A percentile compares a stretch with the other conserved stretches of the same genome.
These are phyloP conservation scores for Scutellaria barbata DNA, from an alignment of 257 asterid genomes.

Conservation along the genomic window DNA sequence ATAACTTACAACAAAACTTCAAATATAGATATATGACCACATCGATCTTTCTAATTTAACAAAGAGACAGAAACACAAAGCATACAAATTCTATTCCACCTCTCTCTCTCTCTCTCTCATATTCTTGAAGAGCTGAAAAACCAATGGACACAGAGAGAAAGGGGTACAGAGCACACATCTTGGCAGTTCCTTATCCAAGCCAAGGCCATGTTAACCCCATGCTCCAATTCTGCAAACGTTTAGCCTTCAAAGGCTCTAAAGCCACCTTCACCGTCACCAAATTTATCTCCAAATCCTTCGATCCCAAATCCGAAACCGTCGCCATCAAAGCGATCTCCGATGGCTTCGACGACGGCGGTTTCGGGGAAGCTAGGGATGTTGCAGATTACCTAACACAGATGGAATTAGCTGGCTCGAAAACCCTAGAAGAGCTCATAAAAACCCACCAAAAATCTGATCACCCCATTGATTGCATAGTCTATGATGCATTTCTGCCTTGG, in stretches of 20 bases:
- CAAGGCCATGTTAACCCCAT: constrained; percentile 93
- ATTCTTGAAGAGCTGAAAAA: not conserved
- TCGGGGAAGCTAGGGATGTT: constrained; percentile 44
- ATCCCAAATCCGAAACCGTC: constrained; percentile 45
- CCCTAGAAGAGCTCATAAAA: constrained; percentile 50
- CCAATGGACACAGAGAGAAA: constrained; percentile 42
- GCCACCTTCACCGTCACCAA: constrained; percentile 67
- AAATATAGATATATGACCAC: no score
- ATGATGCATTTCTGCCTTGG: constrained; percentile 83
- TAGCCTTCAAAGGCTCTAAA: constrained; percentile 55
- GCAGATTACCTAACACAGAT: constrained; percentile 45
- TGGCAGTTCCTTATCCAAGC: constrained; percentile 77
- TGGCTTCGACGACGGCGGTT: constrained; percentile 72
- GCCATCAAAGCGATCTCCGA: constrained; percentile 64
- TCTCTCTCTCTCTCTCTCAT: no score
- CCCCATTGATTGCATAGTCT: constrained; percentile 61
- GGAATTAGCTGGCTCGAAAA: constrained; percentile 46
- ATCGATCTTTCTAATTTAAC: no score
- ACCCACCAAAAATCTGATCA: constrained; percentile 27
- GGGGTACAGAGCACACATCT: constrained; percentile 44
- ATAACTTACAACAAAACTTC: no score
- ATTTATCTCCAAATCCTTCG: constrained; percentile 51
- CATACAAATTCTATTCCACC: no score
- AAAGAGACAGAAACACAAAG: no score
- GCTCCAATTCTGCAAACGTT: constrained; percentile 70